phyloP scores from a whole-genome alignment of 2,329 filamentous ascomycete genomes.

The Volutella citrinella region DNA sequence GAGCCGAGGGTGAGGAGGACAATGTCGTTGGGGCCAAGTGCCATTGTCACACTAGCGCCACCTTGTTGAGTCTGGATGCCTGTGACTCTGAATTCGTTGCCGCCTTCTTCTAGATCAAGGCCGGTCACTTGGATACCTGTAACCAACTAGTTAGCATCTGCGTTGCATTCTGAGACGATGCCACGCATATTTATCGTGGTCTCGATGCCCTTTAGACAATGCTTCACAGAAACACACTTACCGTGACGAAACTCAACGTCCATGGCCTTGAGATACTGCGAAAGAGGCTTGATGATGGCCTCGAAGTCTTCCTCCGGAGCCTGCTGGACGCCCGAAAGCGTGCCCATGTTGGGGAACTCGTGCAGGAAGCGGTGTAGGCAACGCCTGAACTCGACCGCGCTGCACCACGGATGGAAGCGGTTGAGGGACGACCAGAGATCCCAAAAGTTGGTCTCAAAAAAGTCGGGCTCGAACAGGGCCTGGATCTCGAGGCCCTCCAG shows the following conservation, averaged over 20 bases:
- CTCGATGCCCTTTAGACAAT: no score
- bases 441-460: conserved; percentile 27
- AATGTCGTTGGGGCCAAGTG: conserved; percentile 11
- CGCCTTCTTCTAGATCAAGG: conserved; percentile 19
- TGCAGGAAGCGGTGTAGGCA: conserved; percentile 24
- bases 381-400: conserved; percentile 25
- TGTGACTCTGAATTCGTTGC: conserved; percentile 16
- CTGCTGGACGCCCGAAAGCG: conserved; percentile 21
- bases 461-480: conserved; percentile 22
- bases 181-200: no score
- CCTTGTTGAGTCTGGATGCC: conserved; percentile 19
- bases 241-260: conserved; percentile 25
- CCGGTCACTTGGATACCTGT: conserved; percentile 23
- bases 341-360: conserved; percentile 27
- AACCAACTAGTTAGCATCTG: conserved; percentile 9
- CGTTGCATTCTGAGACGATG: no score
- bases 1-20: conserved; percentile 23
- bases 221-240: no score
- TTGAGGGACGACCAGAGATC: conserved; percentile 26
- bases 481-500: conserved; percentile 25
- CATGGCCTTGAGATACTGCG: conserved; percentile 25
- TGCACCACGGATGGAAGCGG: conserved; percentile 26
- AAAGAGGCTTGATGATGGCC: conserved; percentile 23
- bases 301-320: conserved; percentile 25
- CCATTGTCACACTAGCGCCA: conserved; percentile 10